These are phyloP conservation scores for Lonicera japonica DNA, from an alignment of 129 eudicot genomes.

Conservation along the genomic window DNA sequence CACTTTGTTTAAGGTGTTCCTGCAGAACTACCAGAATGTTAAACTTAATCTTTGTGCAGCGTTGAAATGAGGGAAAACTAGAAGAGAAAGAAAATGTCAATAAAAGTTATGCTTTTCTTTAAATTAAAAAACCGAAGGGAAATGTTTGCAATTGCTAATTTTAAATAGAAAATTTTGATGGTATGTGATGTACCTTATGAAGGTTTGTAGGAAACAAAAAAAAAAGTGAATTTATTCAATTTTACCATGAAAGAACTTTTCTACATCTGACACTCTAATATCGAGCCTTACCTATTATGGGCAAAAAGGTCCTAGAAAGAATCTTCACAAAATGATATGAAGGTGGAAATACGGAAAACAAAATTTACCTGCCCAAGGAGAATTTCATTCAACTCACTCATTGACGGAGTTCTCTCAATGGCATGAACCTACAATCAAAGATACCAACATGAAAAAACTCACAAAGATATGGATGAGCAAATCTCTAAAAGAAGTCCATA, in stretches of 20 bases:
- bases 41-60: background rate
- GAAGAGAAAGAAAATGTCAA: background rate
- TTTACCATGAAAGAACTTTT: background rate
- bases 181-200: background rate
- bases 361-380: constrained; percentile 86
- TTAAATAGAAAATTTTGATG: background rate
- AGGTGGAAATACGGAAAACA: constrained; percentile 19
- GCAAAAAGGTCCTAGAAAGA: constrained; percentile 4
- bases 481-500: constrained; percentile 2
- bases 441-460: constrained; percentile 15
- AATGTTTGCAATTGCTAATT: background rate
- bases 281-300: constrained; percentile 2
- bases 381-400: constrained; percentile 97
- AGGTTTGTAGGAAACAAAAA: background rate
- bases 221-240: constrained; percentile 7
- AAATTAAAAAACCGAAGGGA: background rate
- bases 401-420: constrained; percentile 91
- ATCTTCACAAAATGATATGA: constrained; percentile 7
- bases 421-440: constrained; percentile 70
- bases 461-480: background rate
- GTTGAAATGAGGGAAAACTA: background rate
- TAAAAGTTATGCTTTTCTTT: background rate
- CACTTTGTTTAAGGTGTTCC: constrained; percentile 93
- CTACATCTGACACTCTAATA: constrained; percentile 1
- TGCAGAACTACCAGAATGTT: constrained; percentile 42